Evolutionary conservation across 2,329 filamentous ascomycete species (phyloP).

Genomic region (Fusarium sp.): DNA sequence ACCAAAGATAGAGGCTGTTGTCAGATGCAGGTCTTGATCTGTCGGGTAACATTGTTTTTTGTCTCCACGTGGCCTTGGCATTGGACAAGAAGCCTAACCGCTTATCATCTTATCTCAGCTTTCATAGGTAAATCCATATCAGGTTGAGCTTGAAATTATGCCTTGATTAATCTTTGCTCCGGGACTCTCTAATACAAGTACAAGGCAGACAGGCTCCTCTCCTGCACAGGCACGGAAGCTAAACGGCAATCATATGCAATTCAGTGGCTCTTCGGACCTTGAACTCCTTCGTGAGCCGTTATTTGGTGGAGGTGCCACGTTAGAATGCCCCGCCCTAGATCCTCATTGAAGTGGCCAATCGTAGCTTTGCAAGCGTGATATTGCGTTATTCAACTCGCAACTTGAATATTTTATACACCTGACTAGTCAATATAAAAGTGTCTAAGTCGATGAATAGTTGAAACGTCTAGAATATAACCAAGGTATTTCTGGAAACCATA

Average conservation of each 20-base stretch:
- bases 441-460: background rate
- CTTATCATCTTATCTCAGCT: constrained; percentile 5
- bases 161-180: background rate
- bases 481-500: too few relatives aligned
- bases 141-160: background rate
- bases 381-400: background rate
- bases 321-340: background rate
- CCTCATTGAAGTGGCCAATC: background rate
- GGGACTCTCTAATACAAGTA: background rate
- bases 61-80: constrained; percentile 47
- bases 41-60: constrained; percentile 5
- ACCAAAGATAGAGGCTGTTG: background rate
- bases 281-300: constrained; percentile 12
- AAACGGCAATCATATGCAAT: background rate
- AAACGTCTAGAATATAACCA: background rate
- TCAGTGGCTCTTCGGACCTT: constrained; percentile 18
- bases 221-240: background rate
- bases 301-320: constrained; percentile 7
- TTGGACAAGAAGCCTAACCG: constrained; percentile 35
- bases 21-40: constrained; percentile 25
- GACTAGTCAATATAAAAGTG: background rate
- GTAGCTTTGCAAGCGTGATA: background rate
- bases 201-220: background rate
- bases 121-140: background rate
- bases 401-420: too few relatives aligned